Conservation (phyloP, 441 rosid species). For the Gossypium trilobum region DNA sequence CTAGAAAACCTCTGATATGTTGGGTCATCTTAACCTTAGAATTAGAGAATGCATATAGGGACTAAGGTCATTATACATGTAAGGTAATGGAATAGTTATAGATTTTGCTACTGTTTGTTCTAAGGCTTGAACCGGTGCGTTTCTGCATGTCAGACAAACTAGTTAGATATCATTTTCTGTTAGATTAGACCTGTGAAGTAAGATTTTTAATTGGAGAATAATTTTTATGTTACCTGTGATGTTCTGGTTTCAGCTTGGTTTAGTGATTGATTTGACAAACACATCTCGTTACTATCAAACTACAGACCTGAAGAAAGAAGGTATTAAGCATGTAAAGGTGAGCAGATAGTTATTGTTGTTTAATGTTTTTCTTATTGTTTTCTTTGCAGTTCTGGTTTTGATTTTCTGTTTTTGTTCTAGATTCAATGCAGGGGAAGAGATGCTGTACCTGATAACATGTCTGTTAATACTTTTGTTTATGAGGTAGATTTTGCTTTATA, state of each 20-base stretch:
- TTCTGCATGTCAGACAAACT: background rate
- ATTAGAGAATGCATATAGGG: background rate
- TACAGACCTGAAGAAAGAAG: constrained; percentile 73
- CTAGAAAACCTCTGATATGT: background rate
- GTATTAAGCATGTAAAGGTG: constrained; percentile 90
- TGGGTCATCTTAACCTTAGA: background rate
- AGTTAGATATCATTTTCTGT: background rate
- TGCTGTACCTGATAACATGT: constrained; percentile 77
- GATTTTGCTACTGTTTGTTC: background rate
- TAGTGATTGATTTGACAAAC: constrained; percentile 97
- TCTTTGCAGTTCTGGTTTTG: background rate
- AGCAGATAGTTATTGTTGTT: constrained; percentile 11
- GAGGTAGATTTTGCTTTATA: constrained; percentile 50
- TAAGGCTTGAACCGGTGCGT: background rate
- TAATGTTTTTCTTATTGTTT: background rate
- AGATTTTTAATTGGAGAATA: background rate
- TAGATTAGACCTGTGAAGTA: background rate
- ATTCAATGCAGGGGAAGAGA: constrained; percentile 90
- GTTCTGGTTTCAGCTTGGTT: constrained; percentile 63
- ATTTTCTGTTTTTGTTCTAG: constrained; percentile 32
- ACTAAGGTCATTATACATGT: background rate
- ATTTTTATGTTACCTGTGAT: background rate
- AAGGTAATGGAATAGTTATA: background rate
- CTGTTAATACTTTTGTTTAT: constrained; percentile 75
- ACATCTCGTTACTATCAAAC: constrained; percentile 77